A percentile compares a stretch with the other conserved stretches of the same genome.
Conservation (phyloP, 2,329 filamentous ascomycete species). For the Pseudogymnoascus pannorum region DNA sequence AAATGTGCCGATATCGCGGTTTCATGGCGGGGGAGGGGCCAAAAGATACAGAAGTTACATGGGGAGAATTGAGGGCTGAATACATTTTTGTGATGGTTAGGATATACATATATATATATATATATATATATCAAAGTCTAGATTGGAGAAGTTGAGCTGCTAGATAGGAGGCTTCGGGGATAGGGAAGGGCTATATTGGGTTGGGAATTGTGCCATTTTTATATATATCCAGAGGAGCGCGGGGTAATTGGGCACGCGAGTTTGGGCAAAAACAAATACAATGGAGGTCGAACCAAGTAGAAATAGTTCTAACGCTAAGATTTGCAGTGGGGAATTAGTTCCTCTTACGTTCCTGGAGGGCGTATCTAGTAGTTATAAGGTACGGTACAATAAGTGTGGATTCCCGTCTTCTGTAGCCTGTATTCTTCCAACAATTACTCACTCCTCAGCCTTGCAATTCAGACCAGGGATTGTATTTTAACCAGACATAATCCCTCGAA, state of each 20-base stretch:
- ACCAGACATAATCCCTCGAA: not conserved
- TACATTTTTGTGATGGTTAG: too few species aligned
- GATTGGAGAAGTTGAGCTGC: not conserved
- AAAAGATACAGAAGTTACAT: not conserved
- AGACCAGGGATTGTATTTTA: not conserved
- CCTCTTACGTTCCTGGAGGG: not conserved
- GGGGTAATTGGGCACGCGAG: constrained; percentile 4
- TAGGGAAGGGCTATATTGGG: not conserved
- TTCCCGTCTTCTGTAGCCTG: not conserved
- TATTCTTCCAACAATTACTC: not conserved
- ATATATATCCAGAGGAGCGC: not conserved
- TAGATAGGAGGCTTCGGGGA: not conserved
- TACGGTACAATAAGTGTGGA: not conserved
- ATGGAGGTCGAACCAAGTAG: not conserved
- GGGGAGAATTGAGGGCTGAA: too few species aligned
- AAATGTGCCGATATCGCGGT: constrained; percentile 4
- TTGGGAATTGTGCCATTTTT: not conserved
- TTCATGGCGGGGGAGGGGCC: not conserved
- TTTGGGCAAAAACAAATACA: not conserved
- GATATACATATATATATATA: too few species aligned
- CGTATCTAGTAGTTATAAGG: not conserved
- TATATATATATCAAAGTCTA: not conserved
- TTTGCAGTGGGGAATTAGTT: not conserved
- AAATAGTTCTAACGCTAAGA: not conserved
- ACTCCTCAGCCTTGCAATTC: not conserved